Evolutionary conservation across 148 eudicot genomes (phyloP), one percentile per base, ranked within the genome.

Genomic region (Rhododendron ferrugineum): DNA sequence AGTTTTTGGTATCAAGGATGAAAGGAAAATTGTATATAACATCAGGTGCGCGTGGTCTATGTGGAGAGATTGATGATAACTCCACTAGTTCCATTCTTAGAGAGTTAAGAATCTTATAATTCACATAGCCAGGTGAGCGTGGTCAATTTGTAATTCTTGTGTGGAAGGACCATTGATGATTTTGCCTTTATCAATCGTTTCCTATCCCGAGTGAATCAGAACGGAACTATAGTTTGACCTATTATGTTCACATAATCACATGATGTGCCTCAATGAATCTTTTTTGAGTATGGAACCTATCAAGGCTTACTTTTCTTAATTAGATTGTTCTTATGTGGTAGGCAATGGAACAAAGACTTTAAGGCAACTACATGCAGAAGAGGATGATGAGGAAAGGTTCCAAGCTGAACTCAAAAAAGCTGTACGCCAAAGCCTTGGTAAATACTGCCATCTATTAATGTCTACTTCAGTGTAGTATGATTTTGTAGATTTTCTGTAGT

Each of bases 401-500:
- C 96, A 97, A 89, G 96, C 96, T 72, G 99, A 97, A 83, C 85
- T 97, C 78, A 88, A 94, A 85, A 91, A 87, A 92, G 98, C 98
- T 83, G 92, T 97, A 66, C 91, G 85, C 87, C 98, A 95, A 93
- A 97, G 99, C 89, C 92, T 95, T 86, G 98, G 99, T 97, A 93
- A 85, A 28, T 84, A 14, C 64, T 56, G 58, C 42, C 47, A 73
- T 68, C 81, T 36, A 34, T 70, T 86, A 34, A 47, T 83, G 8
- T 49, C 40, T 84, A 56, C 11, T 11, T 73, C 13, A 72, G 6
- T 80, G 22, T 10, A 70, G 11, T 52, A 49, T 72, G 16, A 23
- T 56, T 47, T 58, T 14, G 8, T 47, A 3, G 13, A 20, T 42
- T 22, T 64, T 34, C 3, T 32, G 11, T 10, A 36, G 11, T 22